Conservation (phyloP, 768 basidiomycete species). For the Coprinellus micaceus region DNA sequence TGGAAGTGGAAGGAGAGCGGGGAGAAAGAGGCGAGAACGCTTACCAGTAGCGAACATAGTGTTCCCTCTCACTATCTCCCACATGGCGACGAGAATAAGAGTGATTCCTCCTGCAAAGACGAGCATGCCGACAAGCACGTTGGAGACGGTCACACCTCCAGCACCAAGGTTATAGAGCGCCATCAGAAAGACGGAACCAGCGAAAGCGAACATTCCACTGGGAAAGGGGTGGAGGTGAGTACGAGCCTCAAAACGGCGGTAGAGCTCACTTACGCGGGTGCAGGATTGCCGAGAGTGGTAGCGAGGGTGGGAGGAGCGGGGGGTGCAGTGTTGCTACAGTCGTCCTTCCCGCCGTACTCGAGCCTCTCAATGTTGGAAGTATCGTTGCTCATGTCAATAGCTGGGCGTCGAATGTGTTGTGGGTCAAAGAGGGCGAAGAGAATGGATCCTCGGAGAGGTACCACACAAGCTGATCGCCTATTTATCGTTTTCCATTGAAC, state of each 20-base stretch:
- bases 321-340: not conserved
- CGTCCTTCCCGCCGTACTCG: not conserved
- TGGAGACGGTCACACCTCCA: slow-evolving; percentile 5
- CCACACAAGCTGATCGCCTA: too few species aligned
- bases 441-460: too few species aligned
- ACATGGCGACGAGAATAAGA: slow-evolving; percentile 3
- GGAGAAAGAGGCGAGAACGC: not conserved
- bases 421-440: too few species aligned
- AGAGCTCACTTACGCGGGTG: not conserved
- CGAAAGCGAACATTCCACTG: slow-evolving; percentile 13
- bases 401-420: too few species aligned
- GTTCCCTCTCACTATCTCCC: slow-evolving; percentile 8
- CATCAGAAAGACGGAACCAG: slow-evolving; percentile 4
- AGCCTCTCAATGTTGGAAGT: not conserved
- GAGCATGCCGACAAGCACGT: slow-evolving; percentile 13
- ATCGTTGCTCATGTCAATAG: not conserved
- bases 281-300: not conserved
- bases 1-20: not conserved
- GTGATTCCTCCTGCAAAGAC: slow-evolving; percentile 7
- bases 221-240: not conserved
- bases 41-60: slow-evolving; percentile 9
- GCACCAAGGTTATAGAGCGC: slow-evolving; percentile 9
- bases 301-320: not conserved
- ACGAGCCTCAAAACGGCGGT: not conserved
- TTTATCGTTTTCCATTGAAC: too few species aligned